Evolutionary conservation across 148 eudicot species (phyloP).

Genomic region (Silene latifolia): DNA sequence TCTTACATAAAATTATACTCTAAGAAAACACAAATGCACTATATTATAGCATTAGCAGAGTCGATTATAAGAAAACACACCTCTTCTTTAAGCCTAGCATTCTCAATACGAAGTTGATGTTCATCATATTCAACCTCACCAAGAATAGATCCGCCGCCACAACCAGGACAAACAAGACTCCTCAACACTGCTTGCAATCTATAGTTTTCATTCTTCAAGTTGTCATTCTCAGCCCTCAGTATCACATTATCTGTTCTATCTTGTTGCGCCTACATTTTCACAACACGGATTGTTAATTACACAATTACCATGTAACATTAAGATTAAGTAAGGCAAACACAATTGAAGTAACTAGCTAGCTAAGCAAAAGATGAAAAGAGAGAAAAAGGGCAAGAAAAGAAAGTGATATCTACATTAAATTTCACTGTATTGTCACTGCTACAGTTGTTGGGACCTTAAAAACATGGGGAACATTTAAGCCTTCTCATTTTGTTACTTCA

Average conservation of each 20-base stretch:
- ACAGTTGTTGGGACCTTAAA: constrained; percentile 28
- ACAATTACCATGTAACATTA: not conserved
- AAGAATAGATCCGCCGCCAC: constrained; percentile 78
- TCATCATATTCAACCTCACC: constrained; percentile 78
- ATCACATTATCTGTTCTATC: constrained; percentile 77
- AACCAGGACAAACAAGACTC: constrained; percentile 69
- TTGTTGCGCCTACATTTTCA: constrained; percentile 69
- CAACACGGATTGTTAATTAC: too few species aligned
- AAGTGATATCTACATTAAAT: constrained; percentile 18
- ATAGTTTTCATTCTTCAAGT: constrained; percentile 73
- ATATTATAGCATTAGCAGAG: not conserved
- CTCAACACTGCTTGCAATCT: constrained; percentile 69
- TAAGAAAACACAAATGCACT: too few species aligned
- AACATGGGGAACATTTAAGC: constrained; percentile 32
- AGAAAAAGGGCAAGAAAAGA: not conserved
- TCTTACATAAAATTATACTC: too few species aligned
- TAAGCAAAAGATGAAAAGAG: not conserved
- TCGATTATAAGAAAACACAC: constrained; percentile 23
- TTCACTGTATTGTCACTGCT: constrained; percentile 5
- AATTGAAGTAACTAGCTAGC: not conserved
- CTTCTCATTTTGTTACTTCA: constrained; percentile 5
- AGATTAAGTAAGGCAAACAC: not conserved
- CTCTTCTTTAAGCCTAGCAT: constrained; percentile 92
- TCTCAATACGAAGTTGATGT: constrained; percentile 85
- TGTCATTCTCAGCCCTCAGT: constrained; percentile 82